Percentiles rank a stretch among this genome's conserved stretches.
Conservation (phyloP, 2,329 filamentous ascomycete genomes). For the Aureobasidium sp. region DNA sequence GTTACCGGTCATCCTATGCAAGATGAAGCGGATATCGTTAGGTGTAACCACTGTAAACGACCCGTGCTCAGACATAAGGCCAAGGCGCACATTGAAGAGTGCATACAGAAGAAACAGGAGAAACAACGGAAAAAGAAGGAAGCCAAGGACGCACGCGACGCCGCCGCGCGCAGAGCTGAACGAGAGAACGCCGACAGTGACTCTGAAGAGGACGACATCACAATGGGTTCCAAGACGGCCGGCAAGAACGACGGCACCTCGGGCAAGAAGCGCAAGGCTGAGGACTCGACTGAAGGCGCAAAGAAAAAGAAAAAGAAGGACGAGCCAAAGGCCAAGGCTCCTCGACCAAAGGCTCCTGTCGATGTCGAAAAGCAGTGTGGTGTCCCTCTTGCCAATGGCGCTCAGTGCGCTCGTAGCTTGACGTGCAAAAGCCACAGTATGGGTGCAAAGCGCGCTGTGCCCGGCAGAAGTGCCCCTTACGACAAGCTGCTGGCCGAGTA, state of each 20-base stretch:
- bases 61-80: conserved; percentile 69
- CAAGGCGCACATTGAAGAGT: conserved; percentile 73
- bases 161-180: conserved; percentile 38
- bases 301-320: conserved; percentile 67
- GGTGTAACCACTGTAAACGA: conserved; percentile 92
- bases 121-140: conserved; percentile 56
- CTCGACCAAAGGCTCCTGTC: conserved; percentile 82
- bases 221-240: conserved; percentile 32
- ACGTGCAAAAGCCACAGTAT: conserved; percentile 90
- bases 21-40: conserved; percentile 68
- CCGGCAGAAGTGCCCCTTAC: conserved; percentile 77
- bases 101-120: conserved; percentile 72
- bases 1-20: conserved; percentile 73
- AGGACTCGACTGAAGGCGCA: conserved; percentile 59
- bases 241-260: conserved; percentile 32
- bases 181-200: conserved; percentile 27
- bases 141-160: conserved; percentile 50
- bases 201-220: conserved; percentile 17
- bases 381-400: conserved; percentile 74
- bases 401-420: conserved; percentile 75
- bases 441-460: conserved; percentile 85
- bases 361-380: conserved; percentile 91
- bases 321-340: conserved; percentile 51
- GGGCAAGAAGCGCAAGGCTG: conserved; percentile 42
- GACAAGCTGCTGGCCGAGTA: conserved; percentile 68